phyloP scores from a whole-genome alignment of 2,329 filamentous ascomycete genomes.

The Ascochyta pisi region DNA sequence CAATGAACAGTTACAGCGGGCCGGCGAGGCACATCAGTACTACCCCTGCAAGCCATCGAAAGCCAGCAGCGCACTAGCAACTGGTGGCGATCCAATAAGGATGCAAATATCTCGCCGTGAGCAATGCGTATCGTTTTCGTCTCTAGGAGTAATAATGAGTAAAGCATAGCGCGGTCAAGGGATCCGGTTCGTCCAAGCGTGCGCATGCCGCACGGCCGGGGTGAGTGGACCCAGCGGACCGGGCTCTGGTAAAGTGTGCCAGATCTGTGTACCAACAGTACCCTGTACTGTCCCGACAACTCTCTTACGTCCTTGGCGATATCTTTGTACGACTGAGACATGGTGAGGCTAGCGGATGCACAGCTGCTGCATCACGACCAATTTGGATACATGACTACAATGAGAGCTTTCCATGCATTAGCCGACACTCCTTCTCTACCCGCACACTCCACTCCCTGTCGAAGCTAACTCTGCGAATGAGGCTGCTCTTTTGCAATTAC shows the following conservation, averaged over 20 bases:
- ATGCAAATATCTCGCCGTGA: conserved; percentile 23
- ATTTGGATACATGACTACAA: conserved; percentile 32
- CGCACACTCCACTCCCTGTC: conserved; percentile 25
- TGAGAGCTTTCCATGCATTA: conserved; percentile 26
- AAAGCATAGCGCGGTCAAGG: conserved; percentile 27
- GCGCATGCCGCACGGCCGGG: conserved; percentile 23
- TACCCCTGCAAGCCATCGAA: conserved; percentile 33
- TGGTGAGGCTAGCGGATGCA: conserved; percentile 28
- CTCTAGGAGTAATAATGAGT: conserved; percentile 21
- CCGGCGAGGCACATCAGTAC: conserved; percentile 23
- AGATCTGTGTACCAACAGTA: conserved; percentile 38
- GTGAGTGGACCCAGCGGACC: conserved; percentile 32
- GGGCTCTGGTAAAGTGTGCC: conserved; percentile 34
- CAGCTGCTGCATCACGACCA: conserved; percentile 34
- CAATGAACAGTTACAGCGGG: conserved; percentile 21
- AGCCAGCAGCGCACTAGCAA: conserved; percentile 36
- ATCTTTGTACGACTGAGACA: conserved; percentile 43
- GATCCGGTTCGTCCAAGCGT: conserved; percentile 30
- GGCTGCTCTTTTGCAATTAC: conserved; percentile 31
- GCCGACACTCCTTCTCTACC: conserved; percentile 25
- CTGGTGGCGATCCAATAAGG: conserved; percentile 30
- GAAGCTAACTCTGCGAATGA: conserved; percentile 32
- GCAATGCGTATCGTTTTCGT: conserved; percentile 8
- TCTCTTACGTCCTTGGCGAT: conserved; percentile 43
- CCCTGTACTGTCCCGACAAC: conserved; percentile 36